Percentiles rank a stretch among this genome's conserved stretches.
Conservation (phyloP, 306 rosid genomes). For the Acmispon strigosus region DNA sequence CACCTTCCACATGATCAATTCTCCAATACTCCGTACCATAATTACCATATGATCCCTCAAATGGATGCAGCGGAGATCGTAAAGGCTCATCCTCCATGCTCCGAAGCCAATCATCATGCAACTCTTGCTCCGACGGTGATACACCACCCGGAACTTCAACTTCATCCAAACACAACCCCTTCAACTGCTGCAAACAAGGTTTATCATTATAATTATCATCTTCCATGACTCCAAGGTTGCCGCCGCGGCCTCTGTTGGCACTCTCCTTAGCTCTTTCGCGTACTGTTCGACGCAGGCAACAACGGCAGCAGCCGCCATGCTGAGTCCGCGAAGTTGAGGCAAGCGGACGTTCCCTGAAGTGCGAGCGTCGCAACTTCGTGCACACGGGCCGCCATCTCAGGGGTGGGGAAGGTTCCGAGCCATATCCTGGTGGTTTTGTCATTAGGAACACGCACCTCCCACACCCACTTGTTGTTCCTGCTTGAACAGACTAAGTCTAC, state of each 20-base stretch:
- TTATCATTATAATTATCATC: no score
- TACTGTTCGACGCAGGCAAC: slow-evolving; percentile 33
- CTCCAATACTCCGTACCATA: neutral
- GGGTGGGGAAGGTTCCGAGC: slow-evolving; percentile 73
- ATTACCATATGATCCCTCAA: neutral
- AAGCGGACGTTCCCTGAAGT: slow-evolving; percentile 45
- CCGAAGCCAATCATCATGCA: slow-evolving; percentile 36
- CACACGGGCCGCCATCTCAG: slow-evolving; percentile 93
- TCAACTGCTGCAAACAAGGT: no score
- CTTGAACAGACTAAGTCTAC: no score
- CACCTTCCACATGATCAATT: slow-evolving; percentile 12
- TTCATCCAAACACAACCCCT: neutral
- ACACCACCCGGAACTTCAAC: slow-evolving; percentile 28
- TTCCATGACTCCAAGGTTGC: neutral
- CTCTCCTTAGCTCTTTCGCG: slow-evolving; percentile 38
- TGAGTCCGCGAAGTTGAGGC: slow-evolving; percentile 84
- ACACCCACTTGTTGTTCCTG: slow-evolving; percentile 87
- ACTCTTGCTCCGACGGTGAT: slow-evolving; percentile 10
- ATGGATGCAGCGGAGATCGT: slow-evolving; percentile 30
- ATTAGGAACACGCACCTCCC: slow-evolving; percentile 70
- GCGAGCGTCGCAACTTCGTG: slow-evolving; percentile 80
- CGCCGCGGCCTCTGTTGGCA: slow-evolving; percentile 43
- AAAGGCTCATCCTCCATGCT: slow-evolving; percentile 53
- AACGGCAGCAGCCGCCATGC: slow-evolving; percentile 44
- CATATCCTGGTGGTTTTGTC: slow-evolving; percentile 55